Percentiles rank a stretch among this genome's conserved stretches.
Conservation (phyloP, 805 yeast genomes). For the Crinitomyces ghanaensis region DNA sequence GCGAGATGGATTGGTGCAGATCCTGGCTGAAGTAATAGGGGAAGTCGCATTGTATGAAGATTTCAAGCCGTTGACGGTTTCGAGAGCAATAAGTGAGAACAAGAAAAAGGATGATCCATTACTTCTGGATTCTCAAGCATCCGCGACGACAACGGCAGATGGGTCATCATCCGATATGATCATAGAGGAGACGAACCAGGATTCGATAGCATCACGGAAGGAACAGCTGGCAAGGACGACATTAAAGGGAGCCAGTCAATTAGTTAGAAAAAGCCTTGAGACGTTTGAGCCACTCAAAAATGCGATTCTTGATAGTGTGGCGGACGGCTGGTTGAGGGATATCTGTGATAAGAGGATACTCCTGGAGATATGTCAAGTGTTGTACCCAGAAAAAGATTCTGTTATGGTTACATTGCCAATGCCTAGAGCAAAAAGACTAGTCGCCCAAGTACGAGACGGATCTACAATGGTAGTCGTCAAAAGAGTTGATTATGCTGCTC, state of each 20-base stretch:
- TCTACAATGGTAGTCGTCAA: conserved; percentile 46
- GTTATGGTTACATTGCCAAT: conserved; percentile 50
- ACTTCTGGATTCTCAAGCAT: too few relatives aligned
- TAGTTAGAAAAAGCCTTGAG: conserved; percentile 47
- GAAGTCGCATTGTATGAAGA: conserved; percentile 54
- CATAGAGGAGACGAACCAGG: conserved; percentile 42
- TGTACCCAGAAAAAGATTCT: conserved; percentile 51
- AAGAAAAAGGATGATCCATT: too few relatives aligned
- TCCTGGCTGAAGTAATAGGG: conserved; percentile 45
- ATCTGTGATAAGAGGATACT: conserved; percentile 49
- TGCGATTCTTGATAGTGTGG: conserved; percentile 56
- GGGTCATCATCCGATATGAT: conserved; percentile 29
- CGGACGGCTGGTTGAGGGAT: conserved; percentile 46
- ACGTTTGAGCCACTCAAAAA: conserved; percentile 42
- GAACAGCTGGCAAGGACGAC: conserved; percentile 57
- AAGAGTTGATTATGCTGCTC: conserved; percentile 8
- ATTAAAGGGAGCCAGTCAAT: conserved; percentile 52
- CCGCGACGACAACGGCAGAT: conserved; percentile 4
- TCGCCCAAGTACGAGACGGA: conserved; percentile 40
- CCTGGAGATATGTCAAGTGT: conserved; percentile 52
- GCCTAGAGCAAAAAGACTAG: conserved; percentile 59
- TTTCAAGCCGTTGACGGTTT: not conserved
- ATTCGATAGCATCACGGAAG: conserved; percentile 35
- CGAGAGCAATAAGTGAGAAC: conserved; percentile 2
- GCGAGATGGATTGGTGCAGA: conserved; percentile 36